Evolutionary conservation across 768 basidiomycete genomes (phyloP), one percentile per base, ranked within the genome.

Genomic region (Tulasnella sp.): DNA sequence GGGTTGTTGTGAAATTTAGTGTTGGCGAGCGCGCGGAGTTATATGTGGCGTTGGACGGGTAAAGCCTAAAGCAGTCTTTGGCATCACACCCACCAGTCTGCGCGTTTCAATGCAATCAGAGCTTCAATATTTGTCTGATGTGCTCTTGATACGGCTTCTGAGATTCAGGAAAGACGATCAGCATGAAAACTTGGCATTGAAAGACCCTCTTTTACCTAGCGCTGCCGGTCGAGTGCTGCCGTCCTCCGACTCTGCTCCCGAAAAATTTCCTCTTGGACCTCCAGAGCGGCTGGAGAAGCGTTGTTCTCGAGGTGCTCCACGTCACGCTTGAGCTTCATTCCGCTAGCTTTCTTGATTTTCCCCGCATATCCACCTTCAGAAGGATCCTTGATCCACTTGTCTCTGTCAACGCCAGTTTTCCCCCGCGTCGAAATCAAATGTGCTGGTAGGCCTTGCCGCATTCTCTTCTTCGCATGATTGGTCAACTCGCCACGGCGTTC

Each of bases 291-390:
- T 72, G 78, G 4, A 83, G 85, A 25, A 78, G 76, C 67, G 85
- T 86, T 14, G 77, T 80, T 79, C 77, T 86, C 2, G 91, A 89
- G 77, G 88, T 81, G 76, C 80, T 82, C 76, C 83, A 83, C 84
- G 93, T 94, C 77, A 38, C 25, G 25, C 25, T 39, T 69, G 29
- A 68, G 40, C 76, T 64, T 77, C 42, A 77, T 74, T 19, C 77
- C 77, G 34, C 77, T 31, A 64, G 34, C 31, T 39, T 67, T 76
- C 39, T 76, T 76, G 71, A 90, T 84, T 80, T 82, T 79, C n/a
- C 87, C 92, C 1, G 89, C 86, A 81, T 92, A 93, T 17, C 93
- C 93, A 0, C 87, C 91, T 81, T 90, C 89, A 74, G 90, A 86
- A 1, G 88, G 84, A 49, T 85, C 85, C 40, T 85, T 81, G 71